Base-by-base conservation (phyloP, 306 rosid genomes). In the Dryas alaskensis region DNA sequence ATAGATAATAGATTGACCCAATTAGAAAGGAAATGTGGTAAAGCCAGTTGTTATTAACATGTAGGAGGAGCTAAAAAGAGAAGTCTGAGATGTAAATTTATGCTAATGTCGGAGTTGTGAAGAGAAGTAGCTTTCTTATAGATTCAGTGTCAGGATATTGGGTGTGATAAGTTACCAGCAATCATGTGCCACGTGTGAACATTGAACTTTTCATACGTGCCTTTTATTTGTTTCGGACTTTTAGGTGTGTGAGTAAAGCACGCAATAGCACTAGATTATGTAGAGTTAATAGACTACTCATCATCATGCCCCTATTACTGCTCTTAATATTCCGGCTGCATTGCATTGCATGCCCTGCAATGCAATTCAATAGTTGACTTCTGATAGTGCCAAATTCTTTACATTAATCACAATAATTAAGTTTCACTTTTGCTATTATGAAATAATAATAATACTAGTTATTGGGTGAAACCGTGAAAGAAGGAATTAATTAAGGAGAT, bases 41-140 rank as follows among this genome's bases (percentile, higher is more conserved):
- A 31, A 31, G 37, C 37, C 37, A 31, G 37, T 31, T 31, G 2
- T 31, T 31, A 31, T 31, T 1, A 31, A 31, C 37, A 31, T 31
- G 37, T 31, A 31, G 37, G 37, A 31, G 37, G 37, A 2, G 37
- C 37, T 22, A 31, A 31, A 31, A 31, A 31, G 37, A 31, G 37
- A 31, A 31, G 37, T 31, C 37, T 42, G 31, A 65, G 55, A 49
- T 7, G 57, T 58, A 57, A 60, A 70, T 49, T 70, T 60, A 69
- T 4, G 64, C 59, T 42, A 12, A 4, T 71, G 73, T 78, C 73
- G 73, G 67, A 45, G 19, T 63, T 8, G 50, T 47, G 19, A 72
- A 17, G 78, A 65, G 48, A 57, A 72, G 82, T 78, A 65, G 61
- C 82, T 72, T 55, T 78, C 82, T 7, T 6, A 43, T n/a, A 45